phyloP scores from a whole-genome alignment of 2,329 filamentous ascomycete genomes.

The Fusarium sublunatum region DNA sequence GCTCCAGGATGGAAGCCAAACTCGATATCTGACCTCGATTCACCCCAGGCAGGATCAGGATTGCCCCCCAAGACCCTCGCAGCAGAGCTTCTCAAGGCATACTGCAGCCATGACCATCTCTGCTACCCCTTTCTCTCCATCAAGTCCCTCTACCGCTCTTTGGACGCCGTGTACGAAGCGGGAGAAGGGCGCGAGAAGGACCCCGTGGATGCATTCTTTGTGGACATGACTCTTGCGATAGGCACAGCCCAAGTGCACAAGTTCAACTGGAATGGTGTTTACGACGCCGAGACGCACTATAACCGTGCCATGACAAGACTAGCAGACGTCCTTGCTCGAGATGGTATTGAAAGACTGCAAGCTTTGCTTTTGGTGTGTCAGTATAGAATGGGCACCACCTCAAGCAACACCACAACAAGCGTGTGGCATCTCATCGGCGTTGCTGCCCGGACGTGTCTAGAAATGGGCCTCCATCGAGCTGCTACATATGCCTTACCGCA shows the following conservation, averaged over 20 bases:
- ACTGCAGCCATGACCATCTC: slow-evolving; percentile 57
- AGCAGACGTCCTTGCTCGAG: slow-evolving; percentile 51
- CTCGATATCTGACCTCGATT: slow-evolving; percentile 9
- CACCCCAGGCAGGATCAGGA: slow-evolving; percentile 23
- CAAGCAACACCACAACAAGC: slow-evolving; percentile 53
- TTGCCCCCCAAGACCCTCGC: slow-evolving; percentile 53
- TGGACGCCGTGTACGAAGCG: slow-evolving; percentile 48
- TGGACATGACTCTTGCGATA: slow-evolving; percentile 59
- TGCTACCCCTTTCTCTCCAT: slow-evolving; percentile 56
- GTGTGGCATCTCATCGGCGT: slow-evolving; percentile 60
- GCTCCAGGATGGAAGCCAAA: slow-evolving; percentile 32
- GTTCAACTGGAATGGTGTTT: slow-evolving; percentile 57
- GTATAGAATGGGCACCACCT: slow-evolving; percentile 55
- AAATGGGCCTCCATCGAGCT: slow-evolving; percentile 56
- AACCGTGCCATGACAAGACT: slow-evolving; percentile 53
- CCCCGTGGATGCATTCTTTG: slow-evolving; percentile 52
- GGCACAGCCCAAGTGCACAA: slow-evolving; percentile 57
- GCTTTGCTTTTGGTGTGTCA: slow-evolving; percentile 57
- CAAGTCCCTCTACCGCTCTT: slow-evolving; percentile 41
- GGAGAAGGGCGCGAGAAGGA: slow-evolving; percentile 37
- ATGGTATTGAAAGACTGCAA: slow-evolving; percentile 54
- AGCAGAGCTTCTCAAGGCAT: slow-evolving; percentile 53
- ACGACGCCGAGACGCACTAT: slow-evolving; percentile 57
- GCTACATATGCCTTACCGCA: slow-evolving; percentile 47
- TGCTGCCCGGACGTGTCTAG: slow-evolving; percentile 55